Conservation (phyloP, 169 alveolate genomes). For the Cryptosporidium bovis region DNA sequence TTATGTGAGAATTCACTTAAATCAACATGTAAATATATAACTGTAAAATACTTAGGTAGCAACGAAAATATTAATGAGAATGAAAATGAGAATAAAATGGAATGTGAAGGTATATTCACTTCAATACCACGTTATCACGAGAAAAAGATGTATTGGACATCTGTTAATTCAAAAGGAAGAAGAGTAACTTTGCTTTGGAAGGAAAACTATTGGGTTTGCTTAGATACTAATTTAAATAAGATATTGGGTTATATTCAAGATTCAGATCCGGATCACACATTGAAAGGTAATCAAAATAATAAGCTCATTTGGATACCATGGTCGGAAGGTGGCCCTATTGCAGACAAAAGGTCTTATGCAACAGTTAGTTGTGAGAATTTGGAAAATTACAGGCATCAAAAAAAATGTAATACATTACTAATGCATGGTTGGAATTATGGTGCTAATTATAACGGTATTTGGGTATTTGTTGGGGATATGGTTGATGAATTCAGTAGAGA, state of each 20-base stretch:
- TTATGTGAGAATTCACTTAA: conserved; percentile 50
- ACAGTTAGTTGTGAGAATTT: not conserved
- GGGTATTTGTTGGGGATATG: conserved; percentile 54
- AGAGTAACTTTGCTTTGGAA: conserved; percentile 60
- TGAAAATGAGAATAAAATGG: conserved; percentile 15
- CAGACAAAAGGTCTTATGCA: conserved; percentile 8
- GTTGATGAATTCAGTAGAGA: conserved; percentile 58
- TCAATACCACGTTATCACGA: conserved; percentile 46
- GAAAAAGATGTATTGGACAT: conserved; percentile 49
- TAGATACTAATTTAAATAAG: conserved; percentile 23
- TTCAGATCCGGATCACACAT: conserved; percentile 24
- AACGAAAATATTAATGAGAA: not conserved
- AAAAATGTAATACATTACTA: conserved; percentile 24
- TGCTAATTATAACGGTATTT: conserved; percentile 47
- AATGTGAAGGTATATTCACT: conserved; percentile 63
- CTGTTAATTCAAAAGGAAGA: conserved; percentile 34
- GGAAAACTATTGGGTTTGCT: conserved; percentile 62
- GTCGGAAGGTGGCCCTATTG: conserved; percentile 21
- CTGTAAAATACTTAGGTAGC: not conserved
- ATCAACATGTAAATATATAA: conserved; percentile 34
- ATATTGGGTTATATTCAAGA: conserved; percentile 65
- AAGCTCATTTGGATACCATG: conserved; percentile 57
- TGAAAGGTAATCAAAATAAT: conserved; percentile 1
- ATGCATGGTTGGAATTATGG: conserved; percentile 73
- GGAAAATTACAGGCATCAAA: conserved; percentile 1